Base-by-base conservation (phyloP, 352 stramenopile genomes). In the Phytophthora macrochlamydospora region DNA sequence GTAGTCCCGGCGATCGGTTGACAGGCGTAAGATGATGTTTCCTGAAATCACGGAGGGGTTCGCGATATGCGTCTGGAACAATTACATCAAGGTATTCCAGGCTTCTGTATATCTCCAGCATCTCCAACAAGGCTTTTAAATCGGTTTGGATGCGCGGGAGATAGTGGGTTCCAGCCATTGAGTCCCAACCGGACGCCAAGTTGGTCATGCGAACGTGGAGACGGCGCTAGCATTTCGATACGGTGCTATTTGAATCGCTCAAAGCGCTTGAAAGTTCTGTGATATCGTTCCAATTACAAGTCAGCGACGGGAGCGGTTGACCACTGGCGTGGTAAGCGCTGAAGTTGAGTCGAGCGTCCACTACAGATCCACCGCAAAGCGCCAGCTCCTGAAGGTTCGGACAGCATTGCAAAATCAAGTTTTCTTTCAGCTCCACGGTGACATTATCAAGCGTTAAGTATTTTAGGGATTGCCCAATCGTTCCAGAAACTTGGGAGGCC, bases 261-360 rank as follows among this genome's bases (percentile, higher is more conserved):
- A 67, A 51, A 12, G 55, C 51, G 12, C 7, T 32, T 45, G 35
- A 31, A 35, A 67, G 51, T 12, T 14, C 44, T 35, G 18, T 0
- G n/a, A 67, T 30, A 30, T 67, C 51, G 12, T 67, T 18, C 51
- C 51, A 67, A 6, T 32, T 56, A 35, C 57, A 51, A 7, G 24
- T 28, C 7, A 65, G 49, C 42, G 43, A 59, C 14, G 50, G 49
- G 3, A 65, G 12, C 0, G 30, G 3, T 43, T 59, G 2, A 28
- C 52, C 43, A 30, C 42, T 38, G 38, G 49, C 7, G 30, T 59
- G 59, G 18, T 59, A 55, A n/a, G 59, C 59, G 33, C 50, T 59
- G 24, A 65, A 65, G 50, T 65, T 52, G 32, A 65, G 50, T 13
- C 18, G 50, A 9, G 53, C 30, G 14, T 51, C 18, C 8, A 45